Percentiles rank a stretch among this genome's conserved stretches.
Evolutionary conservation across 768 basidiomycete species (phyloP).

Genomic region (Trametes cubensis): DNA sequence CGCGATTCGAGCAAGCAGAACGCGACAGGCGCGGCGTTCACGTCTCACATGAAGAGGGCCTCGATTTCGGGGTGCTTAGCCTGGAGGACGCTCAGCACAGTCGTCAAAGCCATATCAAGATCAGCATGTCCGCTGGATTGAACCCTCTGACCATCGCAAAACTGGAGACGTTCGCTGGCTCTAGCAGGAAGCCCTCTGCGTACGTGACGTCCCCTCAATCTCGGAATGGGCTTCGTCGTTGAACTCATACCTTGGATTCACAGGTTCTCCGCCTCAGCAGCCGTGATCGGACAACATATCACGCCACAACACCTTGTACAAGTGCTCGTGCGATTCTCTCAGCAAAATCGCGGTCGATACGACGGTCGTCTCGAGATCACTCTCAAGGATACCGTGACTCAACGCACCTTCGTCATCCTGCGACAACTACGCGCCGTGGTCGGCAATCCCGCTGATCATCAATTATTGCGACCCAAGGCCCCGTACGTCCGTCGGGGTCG

Average conservation of each 20-base stretch:
- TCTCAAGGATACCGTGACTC: neutral
- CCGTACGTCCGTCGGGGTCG: slow-evolving; percentile 2
- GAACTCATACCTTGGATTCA: slow-evolving; percentile 35
- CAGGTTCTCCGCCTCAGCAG: slow-evolving; percentile 1
- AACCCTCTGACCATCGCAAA: neutral
- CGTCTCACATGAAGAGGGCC: slow-evolving; percentile 24
- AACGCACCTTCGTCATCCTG: slow-evolving; percentile 2
- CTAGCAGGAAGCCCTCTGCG: neutral
- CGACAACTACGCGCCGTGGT: slow-evolving; percentile 5
- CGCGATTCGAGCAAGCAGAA: slow-evolving; percentile 3
- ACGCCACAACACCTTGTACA: neutral
- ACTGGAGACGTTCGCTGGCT: neutral
- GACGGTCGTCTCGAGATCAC: slow-evolving; percentile 48
- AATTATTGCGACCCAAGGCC: neutral
- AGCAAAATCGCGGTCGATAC: slow-evolving; percentile 44
- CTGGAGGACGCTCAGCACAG: slow-evolving; percentile 14
- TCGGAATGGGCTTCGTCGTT: slow-evolving; percentile 25
- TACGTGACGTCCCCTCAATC: slow-evolving; percentile 14
- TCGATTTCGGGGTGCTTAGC: slow-evolving; percentile 32
- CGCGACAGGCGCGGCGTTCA: neutral
- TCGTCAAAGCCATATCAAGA: slow-evolving; percentile 5
- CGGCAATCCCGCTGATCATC: slow-evolving; percentile 1
- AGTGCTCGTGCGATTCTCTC: slow-evolving; percentile 39
- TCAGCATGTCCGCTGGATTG: neutral
- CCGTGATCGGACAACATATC: neutral